These are phyloP conservation scores for Senna tora DNA, from an alignment of 306 rosid genomes.

Conservation along the genomic window DNA sequence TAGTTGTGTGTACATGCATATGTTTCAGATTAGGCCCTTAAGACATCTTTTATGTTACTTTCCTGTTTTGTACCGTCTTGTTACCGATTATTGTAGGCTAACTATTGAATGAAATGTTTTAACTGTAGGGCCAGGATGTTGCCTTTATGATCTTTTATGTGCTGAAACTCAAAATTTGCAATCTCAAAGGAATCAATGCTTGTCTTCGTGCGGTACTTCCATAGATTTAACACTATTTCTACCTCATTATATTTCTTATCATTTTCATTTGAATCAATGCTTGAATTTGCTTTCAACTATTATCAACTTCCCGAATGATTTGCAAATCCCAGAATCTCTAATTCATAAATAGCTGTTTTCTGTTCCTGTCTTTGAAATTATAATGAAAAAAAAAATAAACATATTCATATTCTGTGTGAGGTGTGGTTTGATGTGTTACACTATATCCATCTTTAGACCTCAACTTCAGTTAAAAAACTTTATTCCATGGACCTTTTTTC, in stretches of 20 bases:
- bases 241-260: not conserved
- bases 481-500: not conserved
- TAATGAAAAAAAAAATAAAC: not conserved
- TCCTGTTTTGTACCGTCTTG: not conserved
- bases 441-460: not conserved
- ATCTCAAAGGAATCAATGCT: conserved; percentile 47
- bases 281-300: not conserved
- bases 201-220: conserved; percentile 51
- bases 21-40: conserved; percentile 2
- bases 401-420: not conserved
- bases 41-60: not conserved
- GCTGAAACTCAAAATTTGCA: conserved; percentile 58
- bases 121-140: conserved; percentile 55
- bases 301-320: not conserved
- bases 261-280: not conserved
- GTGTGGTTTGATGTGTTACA: conserved; percentile 3
- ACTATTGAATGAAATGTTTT: conserved; percentile 34
- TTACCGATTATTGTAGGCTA: conserved; percentile 17
- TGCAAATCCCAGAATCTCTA: not conserved
- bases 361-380: not conserved
- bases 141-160: conserved; percentile 83
- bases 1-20: not conserved
- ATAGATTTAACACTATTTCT: not conserved
- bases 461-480: conserved; percentile 12
- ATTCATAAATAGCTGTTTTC: conserved; percentile 2